These are phyloP conservation scores for Aplosporella prunicola DNA, from an alignment of 2,329 filamentous ascomycete species.

Conservation along the genomic window DNA sequence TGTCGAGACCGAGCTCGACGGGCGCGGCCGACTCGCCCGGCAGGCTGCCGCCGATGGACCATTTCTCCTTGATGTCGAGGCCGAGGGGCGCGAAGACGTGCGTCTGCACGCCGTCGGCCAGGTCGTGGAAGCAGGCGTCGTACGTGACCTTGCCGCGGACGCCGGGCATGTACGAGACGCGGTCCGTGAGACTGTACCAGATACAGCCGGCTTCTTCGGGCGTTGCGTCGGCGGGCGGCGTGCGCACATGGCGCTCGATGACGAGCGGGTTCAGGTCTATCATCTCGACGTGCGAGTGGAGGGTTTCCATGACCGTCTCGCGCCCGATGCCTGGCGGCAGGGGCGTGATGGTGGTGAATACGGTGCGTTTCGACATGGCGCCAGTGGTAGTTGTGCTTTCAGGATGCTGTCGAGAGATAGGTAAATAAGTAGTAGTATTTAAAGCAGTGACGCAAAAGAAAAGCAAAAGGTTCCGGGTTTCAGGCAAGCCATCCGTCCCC, in stretches of 20 bases:
- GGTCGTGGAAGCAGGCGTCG: conserved; percentile 70
- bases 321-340: conserved; percentile 60
- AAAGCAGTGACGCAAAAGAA: no score
- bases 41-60: conserved; percentile 63
- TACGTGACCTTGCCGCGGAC: conserved; percentile 62
- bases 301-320: conserved; percentile 61
- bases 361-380: conserved; percentile 58
- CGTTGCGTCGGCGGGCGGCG: conserved; percentile 55
- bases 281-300: conserved; percentile 73
- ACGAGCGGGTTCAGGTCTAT: conserved; percentile 83
- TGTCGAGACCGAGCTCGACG: conserved; percentile 56
- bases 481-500: no score
- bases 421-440: no score
- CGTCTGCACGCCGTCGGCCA: conserved; percentile 64
- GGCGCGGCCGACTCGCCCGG: conserved; percentile 60
- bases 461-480: no score
- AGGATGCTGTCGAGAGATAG: no score
- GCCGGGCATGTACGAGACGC: conserved; percentile 64
- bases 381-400: no score
- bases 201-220: conserved; percentile 61
- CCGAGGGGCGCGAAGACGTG: conserved; percentile 77
- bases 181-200: conserved; percentile 64
- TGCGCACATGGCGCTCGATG: conserved; percentile 58
- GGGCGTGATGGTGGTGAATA: conserved; percentile 71
- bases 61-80: conserved; percentile 68